Evolutionary conservation across 345 rosid species (phyloP).

Genomic region (Combretum micranthum): DNA sequence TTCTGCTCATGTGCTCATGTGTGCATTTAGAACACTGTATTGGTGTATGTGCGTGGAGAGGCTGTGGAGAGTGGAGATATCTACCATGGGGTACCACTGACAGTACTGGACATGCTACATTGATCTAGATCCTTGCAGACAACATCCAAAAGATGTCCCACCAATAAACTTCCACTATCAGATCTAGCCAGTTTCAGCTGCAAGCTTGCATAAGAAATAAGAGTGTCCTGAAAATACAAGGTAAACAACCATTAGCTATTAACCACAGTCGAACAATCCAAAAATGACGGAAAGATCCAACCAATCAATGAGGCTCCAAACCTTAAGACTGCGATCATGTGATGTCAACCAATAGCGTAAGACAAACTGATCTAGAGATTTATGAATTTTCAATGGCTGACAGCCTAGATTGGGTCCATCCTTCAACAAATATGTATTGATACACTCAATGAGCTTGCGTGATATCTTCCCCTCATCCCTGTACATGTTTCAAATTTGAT

Average conservation of each 20-base stretch:
- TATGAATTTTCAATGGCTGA: conserved; percentile 58
- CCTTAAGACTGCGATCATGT: conserved; percentile 77
- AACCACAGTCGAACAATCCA: conserved; percentile 1
- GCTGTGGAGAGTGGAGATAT: conserved; percentile 9
- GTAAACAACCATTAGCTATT: conserved; percentile 2
- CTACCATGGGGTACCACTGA: conserved; percentile 42
- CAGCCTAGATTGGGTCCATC: conserved; percentile 90
- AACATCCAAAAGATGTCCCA: conserved; percentile 73
- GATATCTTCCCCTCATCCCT: conserved; percentile 94
- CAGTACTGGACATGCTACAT: conserved; percentile 36
- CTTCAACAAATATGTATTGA: conserved; percentile 63
- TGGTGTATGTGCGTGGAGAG: conserved; percentile 11
- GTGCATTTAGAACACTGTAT: background rate
- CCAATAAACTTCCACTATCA: conserved; percentile 46
- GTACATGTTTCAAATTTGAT: conserved; percentile 13
- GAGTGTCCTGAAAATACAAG: conserved; percentile 51
- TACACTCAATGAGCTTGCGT: conserved; percentile 84
- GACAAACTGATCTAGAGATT: conserved; percentile 49
- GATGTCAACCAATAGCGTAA: conserved; percentile 67
- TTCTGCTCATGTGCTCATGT: too few relatives aligned
- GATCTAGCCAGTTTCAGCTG: conserved; percentile 64
- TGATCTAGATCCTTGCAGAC: conserved; percentile 83
- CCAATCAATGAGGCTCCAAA: conserved; percentile 10
- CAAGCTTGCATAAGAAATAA: conserved; percentile 61
- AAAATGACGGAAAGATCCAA: conserved; percentile 2